A percentile compares a stretch with the other conserved stretches of the same genome.
phyloP scores from a whole-genome alignment of 2,329 filamentous ascomycete genomes.

The Verticillium nonalfalfae region DNA sequence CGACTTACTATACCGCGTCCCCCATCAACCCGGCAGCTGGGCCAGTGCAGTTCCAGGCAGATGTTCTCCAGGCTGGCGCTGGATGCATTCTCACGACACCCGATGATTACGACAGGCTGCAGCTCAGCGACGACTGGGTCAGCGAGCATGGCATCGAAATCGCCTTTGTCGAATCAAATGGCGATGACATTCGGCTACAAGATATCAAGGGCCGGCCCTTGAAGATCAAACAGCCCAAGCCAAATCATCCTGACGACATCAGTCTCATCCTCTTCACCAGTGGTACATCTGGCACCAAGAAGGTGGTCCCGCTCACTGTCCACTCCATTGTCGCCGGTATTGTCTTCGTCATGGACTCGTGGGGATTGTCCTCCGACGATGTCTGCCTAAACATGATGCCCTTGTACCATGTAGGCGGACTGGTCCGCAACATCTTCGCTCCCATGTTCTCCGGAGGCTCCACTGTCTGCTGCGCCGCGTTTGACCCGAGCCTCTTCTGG shows the following conservation, averaged over 20 bases:
- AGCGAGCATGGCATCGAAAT: conserved; percentile 26
- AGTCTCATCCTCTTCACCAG: conserved; percentile 50
- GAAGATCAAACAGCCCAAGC: conserved; percentile 6
- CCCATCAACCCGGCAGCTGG: conserved; percentile 44
- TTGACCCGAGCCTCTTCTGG: conserved; percentile 51
- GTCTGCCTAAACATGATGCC: conserved; percentile 50
- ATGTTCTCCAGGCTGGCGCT: conserved; percentile 40
- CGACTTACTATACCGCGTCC: conserved; percentile 43
- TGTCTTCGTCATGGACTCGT: conserved; percentile 45
- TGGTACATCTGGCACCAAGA: conserved; percentile 52
- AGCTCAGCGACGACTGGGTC: conserved; percentile 23
- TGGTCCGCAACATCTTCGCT: conserved; percentile 48
- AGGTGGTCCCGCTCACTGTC: conserved; percentile 46
- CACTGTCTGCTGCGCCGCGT: conserved; percentile 45
- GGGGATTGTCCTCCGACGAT: conserved; percentile 39
- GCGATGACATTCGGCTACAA: conserved; percentile 26
- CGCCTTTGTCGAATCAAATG: conserved; percentile 27
- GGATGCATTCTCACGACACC: conserved; percentile 37
- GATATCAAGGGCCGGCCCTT: conserved; percentile 10
- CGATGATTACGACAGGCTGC: conserved; percentile 30
- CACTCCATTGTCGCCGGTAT: conserved; percentile 45
- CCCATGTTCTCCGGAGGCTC: conserved; percentile 47
- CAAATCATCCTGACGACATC: conserved; percentile 39
- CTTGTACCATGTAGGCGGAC: conserved; percentile 33
- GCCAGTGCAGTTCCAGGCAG: conserved; percentile 41